Percentiles rank a stretch among this genome's conserved stretches.
These are phyloP conservation scores for Aspergillus melleus DNA, from an alignment of 2,329 filamentous ascomycete genomes.

Conservation along the genomic window DNA sequence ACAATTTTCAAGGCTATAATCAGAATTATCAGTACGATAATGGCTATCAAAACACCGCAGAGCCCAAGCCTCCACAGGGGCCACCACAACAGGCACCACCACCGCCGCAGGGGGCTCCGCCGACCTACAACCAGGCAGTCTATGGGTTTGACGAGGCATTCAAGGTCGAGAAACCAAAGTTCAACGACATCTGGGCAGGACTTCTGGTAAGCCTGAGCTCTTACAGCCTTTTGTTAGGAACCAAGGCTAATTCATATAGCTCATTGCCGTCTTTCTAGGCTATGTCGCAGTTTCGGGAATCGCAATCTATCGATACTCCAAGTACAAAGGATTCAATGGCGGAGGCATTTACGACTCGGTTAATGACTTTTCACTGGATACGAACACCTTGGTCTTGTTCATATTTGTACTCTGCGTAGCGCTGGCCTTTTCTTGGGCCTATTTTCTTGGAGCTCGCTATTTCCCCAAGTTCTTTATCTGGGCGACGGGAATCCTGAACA, in stretches of 20 bases:
- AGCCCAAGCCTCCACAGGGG: conserved; percentile 21
- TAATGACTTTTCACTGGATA: conserved; percentile 70
- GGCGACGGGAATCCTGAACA: conserved; percentile 86
- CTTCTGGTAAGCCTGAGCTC: conserved; percentile 60
- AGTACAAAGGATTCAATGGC: conserved; percentile 63
- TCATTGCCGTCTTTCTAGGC: conserved; percentile 69
- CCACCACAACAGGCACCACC: conserved; percentile 27
- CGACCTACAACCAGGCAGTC: conserved; percentile 32
- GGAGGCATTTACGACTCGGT: conserved; percentile 70
- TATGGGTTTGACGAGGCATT: conserved; percentile 76
- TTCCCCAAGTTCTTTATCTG: conserved; percentile 92
- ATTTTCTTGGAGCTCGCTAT: conserved; percentile 71
- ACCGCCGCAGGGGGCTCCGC: conserved; percentile 22
- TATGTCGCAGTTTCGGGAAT: conserved; percentile 76
- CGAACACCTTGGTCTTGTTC: conserved; percentile 85
- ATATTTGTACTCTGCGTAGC: conserved; percentile 73
- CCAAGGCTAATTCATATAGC: conserved; percentile 42
- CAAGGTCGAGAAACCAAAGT: conserved; percentile 79
- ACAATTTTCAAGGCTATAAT: conserved; percentile 14
- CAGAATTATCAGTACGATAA: conserved; percentile 18
- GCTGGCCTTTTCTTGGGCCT: conserved; percentile 71
- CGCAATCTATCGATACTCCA: conserved; percentile 71
- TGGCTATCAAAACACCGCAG: conserved; percentile 13
- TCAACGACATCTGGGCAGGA: conserved; percentile 86
- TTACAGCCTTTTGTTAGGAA: background rate